Evolutionary conservation across 345 rosid genomes (phyloP).

Genomic region (Cardamine chenopodiifolia): DNA sequence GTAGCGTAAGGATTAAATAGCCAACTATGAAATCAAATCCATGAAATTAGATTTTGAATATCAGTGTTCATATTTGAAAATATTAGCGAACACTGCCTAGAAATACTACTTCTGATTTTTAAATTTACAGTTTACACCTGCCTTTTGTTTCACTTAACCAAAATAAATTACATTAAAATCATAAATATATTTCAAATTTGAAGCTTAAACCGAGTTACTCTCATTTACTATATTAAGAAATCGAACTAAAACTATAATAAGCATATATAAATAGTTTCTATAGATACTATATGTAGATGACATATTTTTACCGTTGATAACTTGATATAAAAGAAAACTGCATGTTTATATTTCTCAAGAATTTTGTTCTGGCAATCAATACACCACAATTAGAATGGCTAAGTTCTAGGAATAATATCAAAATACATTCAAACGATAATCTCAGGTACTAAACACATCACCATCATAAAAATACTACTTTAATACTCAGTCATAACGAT

Average conservation of each 20-base stretch:
- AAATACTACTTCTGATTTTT: background rate
- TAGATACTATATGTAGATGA: background rate
- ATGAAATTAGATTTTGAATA: constrained; percentile 21
- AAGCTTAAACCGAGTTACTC: background rate
- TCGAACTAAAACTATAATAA: background rate
- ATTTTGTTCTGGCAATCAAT: background rate
- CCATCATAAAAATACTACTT: background rate
- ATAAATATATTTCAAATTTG: background rate
- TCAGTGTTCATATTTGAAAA: constrained; percentile 20
- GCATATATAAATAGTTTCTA: background rate
- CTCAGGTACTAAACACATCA: constrained; percentile 2
- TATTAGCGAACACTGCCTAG: constrained; percentile 19
- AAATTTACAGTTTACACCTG: background rate
- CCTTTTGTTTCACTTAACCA: background rate
- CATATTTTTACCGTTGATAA: background rate
- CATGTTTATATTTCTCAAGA: background rate
- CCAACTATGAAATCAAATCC: constrained; percentile 2
- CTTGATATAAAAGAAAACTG: background rate
- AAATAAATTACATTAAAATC: background rate
- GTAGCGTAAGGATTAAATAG: constrained; percentile 14
- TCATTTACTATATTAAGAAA: background rate
- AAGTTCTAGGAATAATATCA: background rate
- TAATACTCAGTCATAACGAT: background rate
- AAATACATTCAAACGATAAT: constrained; percentile 1
- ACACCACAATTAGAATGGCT: background rate